Base-by-base conservation (phyloP, 1,139 yeast species). In the Suhomyces coccinellae region DNA sequence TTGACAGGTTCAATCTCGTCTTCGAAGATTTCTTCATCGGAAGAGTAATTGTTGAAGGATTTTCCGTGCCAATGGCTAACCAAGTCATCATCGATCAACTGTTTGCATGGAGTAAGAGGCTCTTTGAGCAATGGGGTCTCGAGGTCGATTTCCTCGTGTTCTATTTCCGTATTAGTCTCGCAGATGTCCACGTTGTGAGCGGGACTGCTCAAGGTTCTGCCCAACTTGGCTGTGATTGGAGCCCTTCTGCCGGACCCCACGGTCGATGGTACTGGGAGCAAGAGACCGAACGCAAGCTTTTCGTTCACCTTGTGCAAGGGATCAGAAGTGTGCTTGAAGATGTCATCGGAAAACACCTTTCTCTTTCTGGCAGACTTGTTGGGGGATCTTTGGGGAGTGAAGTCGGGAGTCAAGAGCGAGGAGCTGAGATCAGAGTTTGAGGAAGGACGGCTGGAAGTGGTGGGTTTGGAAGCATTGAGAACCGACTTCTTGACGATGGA, bases 241-340 rank as follows among this genome's bases (percentile, higher is more conserved):
- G 47, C 39, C 41, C 53, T 58, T 43, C 77, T 58, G 1, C 77
- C 77, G 1, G 71, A 54, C 1, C 77, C 77, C 6, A 71, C 63
- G 0, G 72, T 69, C 0, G 75, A 68, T 3, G 75, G 76, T n/a
- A 69, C 63, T 2, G 78, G 77, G 40, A 72, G 58, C 32, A 72
- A 56, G 31, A 63, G 52, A 5, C 71, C 70, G 49, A 68, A 63
- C 24, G 65, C 45, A 32, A 50, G 46, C 32, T 43, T 39, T 14
- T 45, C 49, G 24, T 41, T 48, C 27, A 44, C 48, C 22, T 45
- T 44, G 15, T 46, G 27, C n/a, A 41, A 26, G n/a, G 39, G 32
- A 28, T 40, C 38, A 14, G 42, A 42, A 34, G 46, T 38, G 30
- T 52, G 50, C 34, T 53, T 44, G 46, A 48, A 49, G 26, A 56